Base-by-base conservation (phyloP, 345 rosid species). In the Schrenkiella parvula region DNA sequence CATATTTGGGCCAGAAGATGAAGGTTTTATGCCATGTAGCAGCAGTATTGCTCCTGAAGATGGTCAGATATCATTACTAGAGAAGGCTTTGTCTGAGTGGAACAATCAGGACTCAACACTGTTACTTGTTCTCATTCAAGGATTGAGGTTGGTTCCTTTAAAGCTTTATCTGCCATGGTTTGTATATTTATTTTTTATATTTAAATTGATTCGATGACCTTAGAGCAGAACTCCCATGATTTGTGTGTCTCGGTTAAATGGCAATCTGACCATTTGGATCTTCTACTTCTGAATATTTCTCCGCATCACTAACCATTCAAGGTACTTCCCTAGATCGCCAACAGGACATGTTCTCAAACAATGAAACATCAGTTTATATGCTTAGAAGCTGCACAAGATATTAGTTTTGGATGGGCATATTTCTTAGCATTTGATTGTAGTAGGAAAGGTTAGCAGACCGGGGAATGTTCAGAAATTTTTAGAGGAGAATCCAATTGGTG, bases 1-100 rank as follows among this genome's bases (percentile, higher is more conserved):
- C 75, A 70, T 95, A 43, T 95, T 95, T 71, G 97, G 92, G 14
- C 71, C 88, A 0, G 93, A 87, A 17, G 99, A 95, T 73, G 97
- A 87, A 59, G 84, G 72, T 50, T 95, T 95, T 78, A 84, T 80
- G 65, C 92, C 93, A 0, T 85, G 85, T 76, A 74, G 32, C 41
- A 15, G 18, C 38, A 6, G 7, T 13, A 31, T 9, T 39, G 69
- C 55, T 3, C 37, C 60, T 51, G 83, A 72, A 64, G 90, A 71
- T 66, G 74, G 18, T 64, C 87, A 63, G 8, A 5, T 39, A 6
- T 78, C 42, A 47, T 58, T 66, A 8, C 46, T 67, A 19, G 63
- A 80, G 44, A 83, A 69, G 51, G 71, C 81, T 60, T 82, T 91
- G 70, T 72, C 81, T 37, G 83, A 86, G 56, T 95, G 99, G 98